phyloP scores from a whole-genome alignment of 2,329 filamentous ascomycete genomes.

The Sclerotinia glacialis region DNA sequence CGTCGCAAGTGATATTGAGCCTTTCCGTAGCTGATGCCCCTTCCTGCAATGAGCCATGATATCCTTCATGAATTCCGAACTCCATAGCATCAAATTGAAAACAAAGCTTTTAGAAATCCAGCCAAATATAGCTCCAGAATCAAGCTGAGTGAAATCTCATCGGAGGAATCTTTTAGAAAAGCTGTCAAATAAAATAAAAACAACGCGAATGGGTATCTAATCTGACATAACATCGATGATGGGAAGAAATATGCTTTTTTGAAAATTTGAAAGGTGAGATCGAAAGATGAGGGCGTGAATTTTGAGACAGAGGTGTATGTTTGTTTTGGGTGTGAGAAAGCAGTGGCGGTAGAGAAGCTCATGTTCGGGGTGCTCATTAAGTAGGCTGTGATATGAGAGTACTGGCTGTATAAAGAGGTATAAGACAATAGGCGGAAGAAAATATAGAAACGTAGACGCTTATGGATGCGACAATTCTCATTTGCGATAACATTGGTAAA shows the following conservation, averaged over 20 bases:
- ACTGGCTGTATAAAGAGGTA: neutral
- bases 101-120: neutral
- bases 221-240: neutral
- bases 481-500: neutral
- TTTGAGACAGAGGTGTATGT: neutral
- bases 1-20: neutral
- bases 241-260: neutral
- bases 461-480: neutral
- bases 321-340: neutral
- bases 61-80: constrained; percentile 20
- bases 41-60: neutral
- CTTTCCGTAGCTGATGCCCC: neutral
- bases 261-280: neutral
- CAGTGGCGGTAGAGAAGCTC: too few relatives aligned
- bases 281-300: neutral
- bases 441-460: neutral
- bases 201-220: neutral
- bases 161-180: neutral
- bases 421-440: too few relatives aligned
- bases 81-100: constrained; percentile 28
- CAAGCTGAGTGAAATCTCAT: neutral
- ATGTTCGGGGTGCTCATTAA: too few relatives aligned
- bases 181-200: neutral
- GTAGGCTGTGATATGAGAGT: neutral
- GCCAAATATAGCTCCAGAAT: neutral